phyloP scores from a whole-genome alignment of 2,329 filamentous ascomycete species.

The Didymella keratinophila region DNA sequence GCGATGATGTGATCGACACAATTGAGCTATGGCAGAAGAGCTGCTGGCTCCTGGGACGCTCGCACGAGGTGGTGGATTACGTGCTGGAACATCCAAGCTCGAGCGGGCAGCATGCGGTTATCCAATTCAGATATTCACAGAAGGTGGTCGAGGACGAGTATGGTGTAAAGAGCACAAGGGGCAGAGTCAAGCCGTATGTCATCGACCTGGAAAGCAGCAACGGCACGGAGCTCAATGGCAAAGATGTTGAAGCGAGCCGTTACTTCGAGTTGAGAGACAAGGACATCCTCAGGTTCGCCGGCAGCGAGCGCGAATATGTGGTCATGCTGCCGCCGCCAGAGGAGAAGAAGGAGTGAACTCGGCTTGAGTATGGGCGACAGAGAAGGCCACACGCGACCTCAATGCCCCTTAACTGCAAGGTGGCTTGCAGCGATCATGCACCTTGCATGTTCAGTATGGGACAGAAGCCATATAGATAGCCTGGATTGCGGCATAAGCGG shows the following conservation, averaged over 20 bases:
- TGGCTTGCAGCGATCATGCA: constrained; percentile 1
- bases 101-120: constrained; percentile 93
- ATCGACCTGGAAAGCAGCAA: constrained; percentile 95
- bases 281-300: constrained; percentile 87
- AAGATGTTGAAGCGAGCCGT: constrained; percentile 74
- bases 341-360: constrained; percentile 16
- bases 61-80: constrained; percentile 81
- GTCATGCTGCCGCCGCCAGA: constrained; percentile 73
- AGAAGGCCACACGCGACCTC: background rate
- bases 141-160: constrained; percentile 85
- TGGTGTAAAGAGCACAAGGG: constrained; percentile 57
- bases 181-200: constrained; percentile 75
- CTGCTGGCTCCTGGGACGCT: constrained; percentile 90
- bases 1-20: constrained; percentile 78
- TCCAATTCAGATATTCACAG: constrained; percentile 89
- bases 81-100: constrained; percentile 88
- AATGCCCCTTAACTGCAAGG: background rate
- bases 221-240: constrained; percentile 83
- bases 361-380: background rate
- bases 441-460: background rate
- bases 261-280: constrained; percentile 88
- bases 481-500: background rate
- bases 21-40: constrained; percentile 77
- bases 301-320: constrained; percentile 93
- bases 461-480: background rate